Evolutionary conservation across 2,329 filamentous ascomycete species (phyloP).

Genomic region (Peltaster fructicola): DNA sequence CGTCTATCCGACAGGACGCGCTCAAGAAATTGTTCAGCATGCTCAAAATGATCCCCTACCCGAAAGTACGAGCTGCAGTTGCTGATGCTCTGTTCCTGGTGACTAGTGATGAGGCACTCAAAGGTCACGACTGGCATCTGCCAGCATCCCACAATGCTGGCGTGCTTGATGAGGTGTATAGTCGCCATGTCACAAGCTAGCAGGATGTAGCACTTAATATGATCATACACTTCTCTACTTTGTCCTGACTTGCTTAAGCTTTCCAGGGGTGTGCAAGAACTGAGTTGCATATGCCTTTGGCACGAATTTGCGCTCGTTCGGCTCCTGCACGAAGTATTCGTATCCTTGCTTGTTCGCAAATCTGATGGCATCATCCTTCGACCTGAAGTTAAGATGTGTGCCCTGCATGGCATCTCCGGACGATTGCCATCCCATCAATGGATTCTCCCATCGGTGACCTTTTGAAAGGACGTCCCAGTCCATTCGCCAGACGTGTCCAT

Average conservation of each 20-base stretch:
- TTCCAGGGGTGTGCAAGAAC: slow-evolving; percentile 69
- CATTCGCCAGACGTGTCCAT: slow-evolving; percentile 79
- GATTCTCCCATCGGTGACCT: slow-evolving; percentile 96
- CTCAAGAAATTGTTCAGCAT: slow-evolving; percentile 53
- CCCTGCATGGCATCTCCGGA: slow-evolving; percentile 91
- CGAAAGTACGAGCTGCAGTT: slow-evolving; percentile 40
- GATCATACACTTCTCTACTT: slow-evolving; percentile 51
- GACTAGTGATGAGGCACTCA: slow-evolving; percentile 17
- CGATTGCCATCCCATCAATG: slow-evolving; percentile 95
- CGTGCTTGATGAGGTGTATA: too few species aligned
- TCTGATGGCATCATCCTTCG: slow-evolving; percentile 81
- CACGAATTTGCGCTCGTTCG: slow-evolving; percentile 66
- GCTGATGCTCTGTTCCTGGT: slow-evolving; percentile 25
- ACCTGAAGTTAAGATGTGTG: slow-evolving; percentile 74
- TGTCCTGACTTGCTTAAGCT: slow-evolving; percentile 64
- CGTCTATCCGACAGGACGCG: slow-evolving; percentile 36
- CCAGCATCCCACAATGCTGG: too few species aligned
- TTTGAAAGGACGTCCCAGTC: slow-evolving; percentile 91
- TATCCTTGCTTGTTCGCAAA: slow-evolving; percentile 99
- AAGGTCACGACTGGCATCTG: slow-evolving; percentile 11
- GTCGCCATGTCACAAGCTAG: too few species aligned
- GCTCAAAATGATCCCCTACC: slow-evolving; percentile 61
- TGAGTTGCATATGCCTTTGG: slow-evolving; percentile 97
- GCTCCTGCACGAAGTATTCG: slow-evolving; percentile 97
- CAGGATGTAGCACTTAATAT: too few species aligned